Base-by-base conservation (phyloP, 768 basidiomycete genomes). In the Amanita fuliginea region DNA sequence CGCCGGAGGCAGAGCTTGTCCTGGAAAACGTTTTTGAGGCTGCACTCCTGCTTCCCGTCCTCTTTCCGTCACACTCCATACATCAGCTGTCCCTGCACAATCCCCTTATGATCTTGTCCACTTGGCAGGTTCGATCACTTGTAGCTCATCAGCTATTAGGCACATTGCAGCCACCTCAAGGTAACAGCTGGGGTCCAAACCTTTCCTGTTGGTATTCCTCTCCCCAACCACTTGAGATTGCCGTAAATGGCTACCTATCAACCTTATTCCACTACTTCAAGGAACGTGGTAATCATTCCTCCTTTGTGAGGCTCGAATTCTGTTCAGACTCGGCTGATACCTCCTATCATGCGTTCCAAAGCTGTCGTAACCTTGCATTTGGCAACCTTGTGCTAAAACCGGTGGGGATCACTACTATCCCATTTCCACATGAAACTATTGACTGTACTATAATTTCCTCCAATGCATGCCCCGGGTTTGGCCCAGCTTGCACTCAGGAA, bases 401-500 rank as follows among this genome's bases (percentile, higher is more conserved):
- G 24, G 37, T 35, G 13, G 21, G 24, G 13, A 16, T 37, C 9
- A 39, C 45, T 14, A 54, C 51, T 8, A 53, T 63, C 14, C 53
- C 53, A 24, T 67, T 66, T 52, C 63, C 62, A 22, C 60, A 64
- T 33, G 47, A 49, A 6, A 46, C 46, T 8, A 50, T 60, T 19
- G 48, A 51, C 32, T 62, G 60, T 37, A 61, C 57, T 33, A 51
- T 67, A 9, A 51, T 67, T 16, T 58, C 64, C 28, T 65, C 64
- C 6, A 64, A 63, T 51, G 58, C 58, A 35, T 61, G 48, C 3
- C 64, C 63, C 6, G 64, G 65, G 14, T 69, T 65, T 46, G 63
- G 65, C 22, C 34, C 61, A 33, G 57, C 64, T 14, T 62, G 60
- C 47, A 67, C 65, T 7, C 66, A 66, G 52, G 64, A 66, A 49